Percentiles rank a stretch among this genome's conserved stretches.
phyloP scores from a whole-genome alignment of 345 rosid species.

The Boechera stricta region DNA sequence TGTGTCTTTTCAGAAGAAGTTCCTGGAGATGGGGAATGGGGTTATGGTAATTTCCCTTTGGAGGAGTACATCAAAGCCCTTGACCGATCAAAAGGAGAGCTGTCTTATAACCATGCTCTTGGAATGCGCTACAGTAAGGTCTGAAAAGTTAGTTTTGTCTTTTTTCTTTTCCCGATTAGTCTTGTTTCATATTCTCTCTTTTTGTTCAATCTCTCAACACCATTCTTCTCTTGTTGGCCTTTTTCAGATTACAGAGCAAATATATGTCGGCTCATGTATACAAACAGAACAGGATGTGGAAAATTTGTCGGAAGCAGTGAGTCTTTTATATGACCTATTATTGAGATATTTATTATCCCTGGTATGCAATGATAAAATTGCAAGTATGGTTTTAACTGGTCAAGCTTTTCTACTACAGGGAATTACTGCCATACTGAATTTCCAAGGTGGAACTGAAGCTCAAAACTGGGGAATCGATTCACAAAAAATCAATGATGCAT shows the following conservation, averaged over 20 bases:
- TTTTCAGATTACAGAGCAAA: slow-evolving; percentile 85
- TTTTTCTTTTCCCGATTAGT: not conserved
- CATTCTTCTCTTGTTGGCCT: slow-evolving; percentile 34
- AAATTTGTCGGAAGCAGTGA: slow-evolving; percentile 64
- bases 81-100: slow-evolving; percentile 88
- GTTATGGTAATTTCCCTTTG: slow-evolving; percentile 82
- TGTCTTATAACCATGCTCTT: slow-evolving; percentile 78
- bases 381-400: slow-evolving; percentile 20
- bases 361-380: slow-evolving; percentile 2
- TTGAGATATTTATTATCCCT: not conserved
- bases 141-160: slow-evolving; percentile 22
- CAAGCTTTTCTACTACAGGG: slow-evolving; percentile 59
- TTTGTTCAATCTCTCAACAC: slow-evolving; percentile 15
- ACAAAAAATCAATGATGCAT: slow-evolving; percentile 66
- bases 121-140: slow-evolving; percentile 97
- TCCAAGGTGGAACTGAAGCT: slow-evolving; percentile 84
- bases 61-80: slow-evolving; percentile 90
- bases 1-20: slow-evolving; percentile 75
- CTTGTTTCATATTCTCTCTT: slow-evolving; percentile 16
- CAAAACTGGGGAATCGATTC: slow-evolving; percentile 82
- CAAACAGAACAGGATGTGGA: slow-evolving; percentile 84
- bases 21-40: slow-evolving; percentile 90
- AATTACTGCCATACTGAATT: slow-evolving; percentile 79
- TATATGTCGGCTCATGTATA: slow-evolving; percentile 85
- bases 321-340: slow-evolving; percentile 34